Evolutionary conservation across 1,284 basidiomycete genomes (phyloP).

Genomic region (Marasmius sp.): DNA sequence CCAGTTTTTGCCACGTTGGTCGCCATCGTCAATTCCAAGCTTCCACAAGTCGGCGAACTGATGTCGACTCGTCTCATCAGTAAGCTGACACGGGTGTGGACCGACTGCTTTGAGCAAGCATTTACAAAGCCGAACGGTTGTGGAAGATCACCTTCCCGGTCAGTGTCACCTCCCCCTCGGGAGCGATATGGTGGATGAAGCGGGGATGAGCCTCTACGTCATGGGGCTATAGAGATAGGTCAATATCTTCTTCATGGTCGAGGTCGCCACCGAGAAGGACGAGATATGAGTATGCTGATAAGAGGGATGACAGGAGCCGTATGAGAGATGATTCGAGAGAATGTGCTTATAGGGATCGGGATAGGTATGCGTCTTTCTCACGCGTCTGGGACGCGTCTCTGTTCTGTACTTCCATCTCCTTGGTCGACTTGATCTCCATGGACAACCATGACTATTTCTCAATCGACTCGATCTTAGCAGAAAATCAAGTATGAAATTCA

Average conservation of each 20-base stretch:
- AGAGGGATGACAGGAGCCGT: conserved; percentile 21
- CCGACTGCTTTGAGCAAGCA: conserved; percentile 84
- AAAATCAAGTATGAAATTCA: conserved; percentile 71
- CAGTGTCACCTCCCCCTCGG: conserved; percentile 25
- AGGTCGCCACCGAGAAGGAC: conserved; percentile 16
- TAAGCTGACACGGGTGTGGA: conserved; percentile 94
- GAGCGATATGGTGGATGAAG: conserved; percentile 23
- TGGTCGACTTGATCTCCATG: not conserved
- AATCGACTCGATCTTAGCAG: conserved; percentile 83
- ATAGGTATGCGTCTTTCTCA: not conserved
- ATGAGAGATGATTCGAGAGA: conserved; percentile 11
- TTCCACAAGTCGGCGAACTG: conserved; percentile 95
- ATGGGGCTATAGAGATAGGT: conserved; percentile 14
- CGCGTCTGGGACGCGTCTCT: not conserved
- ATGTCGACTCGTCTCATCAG: conserved; percentile 87
- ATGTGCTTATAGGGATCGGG: conserved; percentile 7
- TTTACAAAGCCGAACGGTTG: conserved; percentile 57
- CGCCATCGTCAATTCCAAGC: conserved; percentile 95
- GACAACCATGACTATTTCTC: conserved; percentile 92
- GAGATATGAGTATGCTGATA: conserved; percentile 24
- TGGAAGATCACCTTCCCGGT: conserved; percentile 8
- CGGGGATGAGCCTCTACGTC: conserved; percentile 28
- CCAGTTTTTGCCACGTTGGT: conserved; percentile 96
- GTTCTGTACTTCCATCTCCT: not conserved
- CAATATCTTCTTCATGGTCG: conserved; percentile 10